Evolutionary conservation across 1,284 basidiomycete genomes (phyloP), one percentile per base, ranked within the genome.

Genomic region (Ceratobasidium papillatum): DNA sequence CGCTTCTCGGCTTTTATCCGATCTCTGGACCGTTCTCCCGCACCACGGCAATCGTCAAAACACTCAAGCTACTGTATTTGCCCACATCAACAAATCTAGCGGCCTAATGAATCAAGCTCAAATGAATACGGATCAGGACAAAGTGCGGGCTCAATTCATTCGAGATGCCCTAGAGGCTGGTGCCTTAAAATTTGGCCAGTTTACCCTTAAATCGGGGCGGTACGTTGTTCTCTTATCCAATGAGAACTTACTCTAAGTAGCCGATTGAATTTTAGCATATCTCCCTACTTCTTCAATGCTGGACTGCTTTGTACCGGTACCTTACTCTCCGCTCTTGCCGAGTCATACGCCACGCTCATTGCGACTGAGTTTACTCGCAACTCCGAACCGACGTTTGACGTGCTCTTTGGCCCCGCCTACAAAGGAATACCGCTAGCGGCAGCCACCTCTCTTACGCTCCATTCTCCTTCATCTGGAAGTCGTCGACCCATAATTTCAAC

Each of bases 281-380:
- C 96, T 14, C 97, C 97, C 0, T 99, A 99, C 85, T 99, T 99
- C 82, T 96, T 98, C 88, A 98, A 99, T 81, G 94, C 95, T 0
- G 94, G 95, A 9, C 86, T 94, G 12, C 86, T 99, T 77, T 95
- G 92, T 82, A 91, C 92, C 3, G 94, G 96, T 0, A 87, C 90
- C 0, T 90, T 97, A 51, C 89, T 99, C 45, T 84, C 91, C 49
- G 87, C 91, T 7, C 86, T 98, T 34, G 91, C 95, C 8, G 86
- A 87, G n/a, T 95, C 96, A 17, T 99, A 98, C 79, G 95, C 97
- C 3, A 83, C 90, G 1, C 93, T 93, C n/a, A 91, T 95, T 79
- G 82, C 82, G 25, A 76, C 54, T 30, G 43, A 77, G 36, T 63
- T 72, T 3, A 59, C 74, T 41, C 69, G 54, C n/a, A 58, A 62